Evolutionary conservation across 2,329 filamentous ascomycete genomes (phyloP), one percentile per base, ranked within the genome.

Genomic region (Apiospora kogelbergensis): DNA sequence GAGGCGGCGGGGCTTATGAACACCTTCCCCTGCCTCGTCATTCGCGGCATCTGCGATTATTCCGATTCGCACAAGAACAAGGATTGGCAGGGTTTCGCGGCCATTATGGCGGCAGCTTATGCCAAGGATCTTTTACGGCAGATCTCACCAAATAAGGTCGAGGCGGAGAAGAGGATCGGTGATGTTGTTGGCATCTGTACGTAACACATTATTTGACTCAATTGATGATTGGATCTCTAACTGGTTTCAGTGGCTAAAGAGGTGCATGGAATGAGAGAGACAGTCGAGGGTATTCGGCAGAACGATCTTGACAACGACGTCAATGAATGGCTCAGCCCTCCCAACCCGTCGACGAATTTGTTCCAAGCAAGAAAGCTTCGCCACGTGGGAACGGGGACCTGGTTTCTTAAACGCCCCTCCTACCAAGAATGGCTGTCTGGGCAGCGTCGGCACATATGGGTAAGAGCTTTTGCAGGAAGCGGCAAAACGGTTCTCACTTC

Each of bases 401-500:
- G n/a, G n/a, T n/a, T n/a, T n/a, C n/a, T n/a, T 41, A 11, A 41
- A n/a, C 73, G 72, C 17, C 80, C 77, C 7, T 74, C 74, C 67
- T 69, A n/a, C n/a, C n/a, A n/a, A n/a, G n/a, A n/a, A n/a, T n/a
- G n/a, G n/a, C n/a, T n/a, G n/a, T n/a, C n/a, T n/a, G n/a, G n/a
- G n/a, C n/a, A n/a, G n/a, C n/a, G n/a, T n/a, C n/a, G n/a, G n/a
- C n/a, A n/a, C n/a, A n/a, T 82, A 0, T 83, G 79, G 80, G 74
- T 83, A 6, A 68, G 80, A 70, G 79, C 81, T 1, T 81, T 80
- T 26, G 75, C 79, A 22, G 81, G 81, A 45, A 83, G 81, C 65
- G 81, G 82, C 15, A 83, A 83, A 70, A 82, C 80, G 0, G 73
- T 83, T 66, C 74, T 83, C 0, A 78, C 77, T 68, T 81, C 78